Conservation (phyloP, 768 basidiomycete species). For the Lactarius trivialis region DNA sequence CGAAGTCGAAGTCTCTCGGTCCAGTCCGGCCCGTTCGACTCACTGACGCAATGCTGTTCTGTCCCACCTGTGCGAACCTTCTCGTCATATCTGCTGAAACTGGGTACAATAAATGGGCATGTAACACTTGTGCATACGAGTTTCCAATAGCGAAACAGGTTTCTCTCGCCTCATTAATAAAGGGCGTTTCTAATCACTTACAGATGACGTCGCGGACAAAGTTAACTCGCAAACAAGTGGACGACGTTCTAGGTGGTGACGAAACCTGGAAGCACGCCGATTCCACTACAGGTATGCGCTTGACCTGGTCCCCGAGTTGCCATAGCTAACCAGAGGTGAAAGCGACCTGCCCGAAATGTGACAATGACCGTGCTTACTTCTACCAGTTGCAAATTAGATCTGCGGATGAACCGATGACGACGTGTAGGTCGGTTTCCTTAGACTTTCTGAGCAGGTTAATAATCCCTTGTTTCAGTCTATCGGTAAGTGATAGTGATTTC, state of each 20-base stretch:
- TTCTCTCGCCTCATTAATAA: conserved; percentile 10
- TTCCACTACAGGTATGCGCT: conserved; percentile 58
- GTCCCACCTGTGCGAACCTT: conserved; percentile 89
- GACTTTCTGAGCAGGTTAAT: not conserved
- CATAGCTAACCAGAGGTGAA: not conserved
- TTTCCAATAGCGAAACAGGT: conserved; percentile 88
- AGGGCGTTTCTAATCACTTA: not conserved
- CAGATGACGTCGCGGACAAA: conserved; percentile 90
- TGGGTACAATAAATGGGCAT: conserved; percentile 87
- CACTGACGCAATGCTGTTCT: conserved; percentile 74
- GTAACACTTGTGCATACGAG: conserved; percentile 92
- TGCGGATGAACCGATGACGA: conserved; percentile 88
- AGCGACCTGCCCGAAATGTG: conserved; percentile 71
- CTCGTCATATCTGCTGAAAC: conserved; percentile 72
- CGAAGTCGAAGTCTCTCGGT: not conserved
- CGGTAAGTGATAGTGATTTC: conserved; percentile 27
- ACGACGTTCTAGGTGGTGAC: conserved; percentile 93
- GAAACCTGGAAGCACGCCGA: conserved; percentile 94
- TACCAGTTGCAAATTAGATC: conserved; percentile 95
- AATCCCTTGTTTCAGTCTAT: conserved; percentile 42
- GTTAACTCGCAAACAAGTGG: conserved; percentile 83
- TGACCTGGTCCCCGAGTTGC: not conserved
- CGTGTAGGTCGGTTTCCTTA: conserved; percentile 31
- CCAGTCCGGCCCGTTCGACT: not conserved
- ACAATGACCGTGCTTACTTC: conserved; percentile 81